Evolutionary conservation across 1,284 basidiomycete species (phyloP).

Genomic region (Cronartium quercuum): DNA sequence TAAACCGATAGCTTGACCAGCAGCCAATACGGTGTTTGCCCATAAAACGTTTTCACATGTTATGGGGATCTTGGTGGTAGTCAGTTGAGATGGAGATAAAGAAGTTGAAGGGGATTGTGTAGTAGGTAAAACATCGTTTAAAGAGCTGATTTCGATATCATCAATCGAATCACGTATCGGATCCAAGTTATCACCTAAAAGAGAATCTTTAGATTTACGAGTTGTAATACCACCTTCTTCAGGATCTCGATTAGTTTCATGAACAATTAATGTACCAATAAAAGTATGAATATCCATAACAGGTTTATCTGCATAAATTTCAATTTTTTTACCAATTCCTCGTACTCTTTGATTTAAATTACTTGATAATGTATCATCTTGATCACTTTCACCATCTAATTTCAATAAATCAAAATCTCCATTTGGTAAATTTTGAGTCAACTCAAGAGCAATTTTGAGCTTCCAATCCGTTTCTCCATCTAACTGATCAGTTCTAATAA

Average conservation of each 20-base stretch:
- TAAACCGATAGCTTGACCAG: slow-evolving; percentile 84
- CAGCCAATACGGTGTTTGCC: slow-evolving; percentile 95
- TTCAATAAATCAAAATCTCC: slow-evolving; percentile 60
- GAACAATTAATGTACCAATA: slow-evolving; percentile 81
- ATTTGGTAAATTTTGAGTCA: slow-evolving; percentile 68
- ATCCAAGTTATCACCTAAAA: slow-evolving; percentile 22
- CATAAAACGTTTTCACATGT: slow-evolving; percentile 92
- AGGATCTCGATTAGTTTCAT: slow-evolving; percentile 54
- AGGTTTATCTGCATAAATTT: slow-evolving; percentile 70
- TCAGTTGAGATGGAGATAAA: slow-evolving; percentile 33
- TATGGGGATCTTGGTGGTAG: slow-evolving; percentile 60
- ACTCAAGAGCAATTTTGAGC: slow-evolving; percentile 76
- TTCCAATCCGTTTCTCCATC: slow-evolving; percentile 99
- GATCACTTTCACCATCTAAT: slow-evolving; percentile 72
- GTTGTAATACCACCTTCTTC: slow-evolving; percentile 46
- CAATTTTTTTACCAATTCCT: slow-evolving; percentile 39
- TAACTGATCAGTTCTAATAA: slow-evolving; percentile 93
- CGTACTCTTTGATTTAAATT: slow-evolving; percentile 1
- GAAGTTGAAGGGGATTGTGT: not conserved
- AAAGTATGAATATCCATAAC: slow-evolving; percentile 97
- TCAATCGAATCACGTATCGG: slow-evolving; percentile 37
- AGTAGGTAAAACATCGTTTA: slow-evolving; percentile 6
- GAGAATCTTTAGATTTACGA: slow-evolving; percentile 17
- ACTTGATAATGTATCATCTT: not conserved
- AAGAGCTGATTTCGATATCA: slow-evolving; percentile 33